These are phyloP conservation scores for Piper longum DNA, from an alignment of 164 flowering plant genomes.

Conservation along the genomic window DNA sequence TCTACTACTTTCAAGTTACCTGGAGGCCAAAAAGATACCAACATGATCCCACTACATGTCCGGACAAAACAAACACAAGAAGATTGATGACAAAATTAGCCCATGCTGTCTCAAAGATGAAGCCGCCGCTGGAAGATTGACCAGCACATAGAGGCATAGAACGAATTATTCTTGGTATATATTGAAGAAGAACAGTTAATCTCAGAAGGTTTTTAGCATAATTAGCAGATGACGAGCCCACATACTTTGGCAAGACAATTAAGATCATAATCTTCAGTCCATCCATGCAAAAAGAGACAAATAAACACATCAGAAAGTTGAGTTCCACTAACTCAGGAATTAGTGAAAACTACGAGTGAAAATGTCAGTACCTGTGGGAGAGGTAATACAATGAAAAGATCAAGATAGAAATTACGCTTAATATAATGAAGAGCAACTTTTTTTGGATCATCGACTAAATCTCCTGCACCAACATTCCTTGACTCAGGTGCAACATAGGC, in stretches of 20 bases:
- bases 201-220: constrained; percentile 77
- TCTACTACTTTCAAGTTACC: constrained; percentile 25
- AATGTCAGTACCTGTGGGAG: constrained; percentile 60
- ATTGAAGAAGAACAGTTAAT: constrained; percentile 59
- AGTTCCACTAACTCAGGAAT: not conserved
- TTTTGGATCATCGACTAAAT: constrained; percentile 70
- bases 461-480: constrained; percentile 81
- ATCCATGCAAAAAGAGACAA: not conserved
- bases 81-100: constrained; percentile 85
- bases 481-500: constrained; percentile 91
- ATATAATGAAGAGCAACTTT: constrained; percentile 67
- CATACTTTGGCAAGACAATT: constrained; percentile 27
- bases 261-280: constrained; percentile 47
- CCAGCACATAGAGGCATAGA: constrained; percentile 69
- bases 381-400: constrained; percentile 60
- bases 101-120: constrained; percentile 95
- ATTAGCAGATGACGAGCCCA: constrained; percentile 61
- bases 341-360: not conserved
- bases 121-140: constrained; percentile 64
- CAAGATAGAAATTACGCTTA: constrained; percentile 42
- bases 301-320: too few species aligned
- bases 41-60: constrained; percentile 79
- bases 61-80: constrained; percentile 58
- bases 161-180: constrained; percentile 59
- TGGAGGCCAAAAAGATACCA: constrained; percentile 94